Conservation (phyloP, 805 yeast species). For the Metschnikowia lachancei region DNA sequence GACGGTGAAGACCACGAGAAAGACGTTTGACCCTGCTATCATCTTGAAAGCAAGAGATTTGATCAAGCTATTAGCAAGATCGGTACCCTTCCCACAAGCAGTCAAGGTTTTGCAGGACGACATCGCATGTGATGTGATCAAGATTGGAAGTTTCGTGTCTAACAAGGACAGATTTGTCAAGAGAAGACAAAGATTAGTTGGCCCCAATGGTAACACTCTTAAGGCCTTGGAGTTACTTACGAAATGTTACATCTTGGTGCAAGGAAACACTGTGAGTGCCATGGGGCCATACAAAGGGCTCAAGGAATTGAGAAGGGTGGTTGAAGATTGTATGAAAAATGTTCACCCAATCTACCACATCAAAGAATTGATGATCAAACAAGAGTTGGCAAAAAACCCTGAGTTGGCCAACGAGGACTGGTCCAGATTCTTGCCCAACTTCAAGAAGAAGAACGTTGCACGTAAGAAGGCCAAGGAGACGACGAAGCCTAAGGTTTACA, state of each 20-base stretch:
- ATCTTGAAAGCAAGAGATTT: constrained; percentile 93
- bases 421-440: constrained; percentile 93
- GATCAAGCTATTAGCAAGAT: constrained; percentile 88
- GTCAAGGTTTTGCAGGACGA: constrained; percentile 88
- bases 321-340: constrained; percentile 96
- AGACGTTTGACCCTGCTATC: constrained; percentile 92
- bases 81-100: constrained; percentile 97
- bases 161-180: constrained; percentile 93
- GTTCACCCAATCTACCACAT: constrained; percentile 97
- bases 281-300: constrained; percentile 97
- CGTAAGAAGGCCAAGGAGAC: constrained; percentile 75
- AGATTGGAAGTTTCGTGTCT: constrained; percentile 83
- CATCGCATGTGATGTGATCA: constrained; percentile 91
- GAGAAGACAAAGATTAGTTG: constrained; percentile 93
- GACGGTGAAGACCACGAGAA: constrained; percentile 94
- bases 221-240: constrained; percentile 93
- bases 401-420: constrained; percentile 95
- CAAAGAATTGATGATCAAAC: constrained; percentile 95
- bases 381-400: constrained; percentile 91
- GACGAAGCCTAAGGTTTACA: constrained; percentile 67
- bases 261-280: constrained; percentile 93
- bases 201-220: constrained; percentile 94
- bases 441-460: constrained; percentile 93
- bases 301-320: constrained; percentile 87
- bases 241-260: constrained; percentile 93